These are phyloP conservation scores for Zygosaccharomyces pseudorouxii DNA, from an alignment of 805 yeast species.

Conservation along the genomic window DNA sequence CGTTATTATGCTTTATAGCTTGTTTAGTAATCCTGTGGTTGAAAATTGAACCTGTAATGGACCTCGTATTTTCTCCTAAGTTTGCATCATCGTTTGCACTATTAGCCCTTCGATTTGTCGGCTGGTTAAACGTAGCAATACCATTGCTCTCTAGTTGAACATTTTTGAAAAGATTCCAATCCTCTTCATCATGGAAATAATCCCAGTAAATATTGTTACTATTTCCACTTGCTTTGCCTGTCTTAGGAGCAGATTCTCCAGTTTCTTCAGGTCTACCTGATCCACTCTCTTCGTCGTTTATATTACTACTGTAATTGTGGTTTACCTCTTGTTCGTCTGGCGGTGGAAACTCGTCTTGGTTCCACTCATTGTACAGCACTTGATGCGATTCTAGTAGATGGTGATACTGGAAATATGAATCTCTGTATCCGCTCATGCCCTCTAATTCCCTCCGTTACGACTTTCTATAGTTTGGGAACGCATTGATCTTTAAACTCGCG, in stretches of 20 bases:
- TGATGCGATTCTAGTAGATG: conserved; percentile 26
- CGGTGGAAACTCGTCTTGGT: conserved; percentile 27
- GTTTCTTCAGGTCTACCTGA: conserved; percentile 3
- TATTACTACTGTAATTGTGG: conserved; percentile 11
- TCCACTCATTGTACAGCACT: conserved; percentile 30
- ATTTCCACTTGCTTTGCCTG: conserved; percentile 4
- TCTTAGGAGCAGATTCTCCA: conserved; percentile 4
- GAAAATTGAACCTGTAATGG: conserved; percentile 19
- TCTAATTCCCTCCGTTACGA: not conserved
- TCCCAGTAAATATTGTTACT: conserved; percentile 29
- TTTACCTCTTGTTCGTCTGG: conserved; percentile 24
- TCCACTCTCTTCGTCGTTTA: conserved; percentile 6
- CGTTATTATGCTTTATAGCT: conserved; percentile 15
- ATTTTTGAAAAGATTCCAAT: conserved; percentile 28
- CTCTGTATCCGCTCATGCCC: conserved; percentile 21
- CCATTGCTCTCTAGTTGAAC: conserved; percentile 28
- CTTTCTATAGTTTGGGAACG: not conserved
- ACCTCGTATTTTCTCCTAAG: not conserved
- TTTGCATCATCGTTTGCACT: not conserved
- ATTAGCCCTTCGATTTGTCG: conserved; percentile 1
- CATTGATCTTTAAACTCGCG: not conserved
- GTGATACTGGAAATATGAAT: conserved; percentile 28
- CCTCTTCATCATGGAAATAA: conserved; percentile 31
- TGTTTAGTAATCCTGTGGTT: conserved; percentile 14
- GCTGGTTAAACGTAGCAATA: conserved; percentile 16